Conservation (phyloP, 441 rosid genomes). For the Eruca vesicaria region DNA sequence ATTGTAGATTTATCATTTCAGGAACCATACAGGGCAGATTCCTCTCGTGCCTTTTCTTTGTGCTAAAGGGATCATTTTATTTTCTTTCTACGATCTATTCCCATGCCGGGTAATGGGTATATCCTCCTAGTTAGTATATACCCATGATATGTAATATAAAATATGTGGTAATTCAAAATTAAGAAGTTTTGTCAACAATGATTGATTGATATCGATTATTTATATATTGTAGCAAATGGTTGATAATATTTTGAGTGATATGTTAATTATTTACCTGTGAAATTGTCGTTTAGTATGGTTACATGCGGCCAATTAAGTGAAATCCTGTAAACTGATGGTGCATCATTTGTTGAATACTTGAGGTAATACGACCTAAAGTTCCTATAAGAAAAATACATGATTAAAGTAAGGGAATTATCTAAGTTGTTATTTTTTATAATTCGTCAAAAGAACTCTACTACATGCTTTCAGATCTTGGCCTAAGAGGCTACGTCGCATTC, state of each 20-base stretch:
- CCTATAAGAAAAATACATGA: not conserved
- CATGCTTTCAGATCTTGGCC: not conserved
- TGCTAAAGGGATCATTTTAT: conserved; percentile 37
- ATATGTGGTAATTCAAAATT: not conserved
- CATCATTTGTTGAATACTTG: not conserved
- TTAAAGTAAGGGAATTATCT: not conserved
- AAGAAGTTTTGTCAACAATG: not conserved
- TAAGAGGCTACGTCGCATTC: not conserved
- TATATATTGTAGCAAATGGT: too few relatives aligned
- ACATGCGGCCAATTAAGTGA: not conserved
- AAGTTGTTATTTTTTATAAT: not conserved
- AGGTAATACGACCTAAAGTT: too few relatives aligned
- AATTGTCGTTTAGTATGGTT: not conserved
- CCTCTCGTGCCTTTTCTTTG: conserved; percentile 36
- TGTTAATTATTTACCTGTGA: not conserved
- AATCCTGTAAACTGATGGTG: not conserved
- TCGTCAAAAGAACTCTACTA: not conserved
- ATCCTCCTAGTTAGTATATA: not conserved
- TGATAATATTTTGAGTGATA: not conserved
- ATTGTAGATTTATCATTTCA: conserved; percentile 13
- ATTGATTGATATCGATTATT: too few relatives aligned
- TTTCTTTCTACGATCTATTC: not conserved
- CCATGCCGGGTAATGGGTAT: not conserved
- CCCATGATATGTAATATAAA: not conserved
- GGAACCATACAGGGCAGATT: conserved; percentile 40